phyloP scores from a whole-genome alignment of 2,329 filamentous ascomycete species.

The Ophiostoma sp. region DNA sequence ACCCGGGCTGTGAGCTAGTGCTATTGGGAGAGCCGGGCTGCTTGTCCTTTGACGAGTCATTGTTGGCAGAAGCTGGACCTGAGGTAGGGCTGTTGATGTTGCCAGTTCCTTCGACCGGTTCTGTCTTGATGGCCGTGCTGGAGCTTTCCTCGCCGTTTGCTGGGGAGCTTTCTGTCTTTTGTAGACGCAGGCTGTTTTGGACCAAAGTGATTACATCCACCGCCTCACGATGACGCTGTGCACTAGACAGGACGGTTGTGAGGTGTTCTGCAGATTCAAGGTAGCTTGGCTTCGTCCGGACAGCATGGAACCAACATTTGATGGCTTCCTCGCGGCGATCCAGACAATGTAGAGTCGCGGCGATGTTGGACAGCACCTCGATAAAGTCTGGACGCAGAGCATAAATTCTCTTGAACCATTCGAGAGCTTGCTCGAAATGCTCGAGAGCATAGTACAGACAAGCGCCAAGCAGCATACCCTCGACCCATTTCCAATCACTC shows the following conservation, averaged over 20 bases:
- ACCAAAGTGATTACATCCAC: conserved; percentile 82
- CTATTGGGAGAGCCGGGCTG: not conserved
- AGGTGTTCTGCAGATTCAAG: conserved; percentile 95
- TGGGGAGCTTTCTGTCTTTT: not conserved
- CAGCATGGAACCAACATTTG: conserved; percentile 76
- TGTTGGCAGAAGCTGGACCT: not conserved
- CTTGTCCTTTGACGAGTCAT: not conserved
- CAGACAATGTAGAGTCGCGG: conserved; percentile 79
- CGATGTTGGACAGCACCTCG: conserved; percentile 89
- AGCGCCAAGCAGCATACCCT: conserved; percentile 85
- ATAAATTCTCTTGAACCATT: conserved; percentile 65
- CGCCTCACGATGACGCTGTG: conserved; percentile 75
- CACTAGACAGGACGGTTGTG: conserved; percentile 76
- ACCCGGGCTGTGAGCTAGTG: conserved; percentile 43
- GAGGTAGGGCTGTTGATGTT: not conserved
- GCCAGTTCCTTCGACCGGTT: not conserved
- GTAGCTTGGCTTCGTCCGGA: conserved; percentile 76
- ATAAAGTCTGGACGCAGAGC: conserved; percentile 61
- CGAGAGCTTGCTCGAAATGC: conserved; percentile 69
- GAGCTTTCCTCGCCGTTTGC: not conserved
- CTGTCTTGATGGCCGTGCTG: not conserved
- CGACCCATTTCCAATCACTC: conserved; percentile 80
- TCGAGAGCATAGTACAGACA: conserved; percentile 88
- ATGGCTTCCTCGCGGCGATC: conserved; percentile 79
- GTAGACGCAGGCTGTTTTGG: conserved; percentile 59